Base-by-base conservation (phyloP, 768 basidiomycete species). In the Tylopilus rubrobrunneus region DNA sequence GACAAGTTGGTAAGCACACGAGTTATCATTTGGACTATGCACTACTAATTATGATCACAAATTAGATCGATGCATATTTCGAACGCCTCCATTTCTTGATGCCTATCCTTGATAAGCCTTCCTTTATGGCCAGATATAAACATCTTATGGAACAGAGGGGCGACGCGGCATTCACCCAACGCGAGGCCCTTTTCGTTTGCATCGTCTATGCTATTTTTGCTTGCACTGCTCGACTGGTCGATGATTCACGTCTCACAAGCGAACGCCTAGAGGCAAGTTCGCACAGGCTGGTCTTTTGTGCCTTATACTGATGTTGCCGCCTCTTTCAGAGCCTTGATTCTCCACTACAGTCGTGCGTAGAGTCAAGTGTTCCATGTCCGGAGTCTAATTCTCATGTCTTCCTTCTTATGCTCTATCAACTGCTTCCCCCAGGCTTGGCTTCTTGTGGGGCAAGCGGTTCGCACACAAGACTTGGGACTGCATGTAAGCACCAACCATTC, bases 381-480 rank as follows among this genome's bases (percentile, higher is more conserved):
- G 74, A 89, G 89, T 70, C 87, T 94, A 67, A 82, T 91, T 57
- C 78, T 96, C 51, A 81, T 94, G 79, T 87, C 92, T 48, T 87
- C 92, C 2, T 95, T 93, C 74, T 76, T 96, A 55, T 94, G 92
- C 66, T 92, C 92, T 50, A 80, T 95, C 61, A 96, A 96, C 65
- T 93, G 92, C 66, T 81, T 96, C 48, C 93, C 93, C 3, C 93
- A 94, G 72, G 91, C 92, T 29, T 96, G 93, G 93, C 82, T 95
- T 57, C 78, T 94, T 53, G 82, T 93, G 51, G 93, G 93, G 41
- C 93, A 95, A 68, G 93, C 90, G 23, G 83, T 96, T 45, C 84
- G 93, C 55, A 84, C 89, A 4, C 93, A 95, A 69, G 93, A 96
- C 73, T 77, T 95, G 40, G 93, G 93, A 43, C 79, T 96, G 61